Evolutionary conservation across 106 monocot species (phyloP).

Genomic region (Dioscorea alata): DNA sequence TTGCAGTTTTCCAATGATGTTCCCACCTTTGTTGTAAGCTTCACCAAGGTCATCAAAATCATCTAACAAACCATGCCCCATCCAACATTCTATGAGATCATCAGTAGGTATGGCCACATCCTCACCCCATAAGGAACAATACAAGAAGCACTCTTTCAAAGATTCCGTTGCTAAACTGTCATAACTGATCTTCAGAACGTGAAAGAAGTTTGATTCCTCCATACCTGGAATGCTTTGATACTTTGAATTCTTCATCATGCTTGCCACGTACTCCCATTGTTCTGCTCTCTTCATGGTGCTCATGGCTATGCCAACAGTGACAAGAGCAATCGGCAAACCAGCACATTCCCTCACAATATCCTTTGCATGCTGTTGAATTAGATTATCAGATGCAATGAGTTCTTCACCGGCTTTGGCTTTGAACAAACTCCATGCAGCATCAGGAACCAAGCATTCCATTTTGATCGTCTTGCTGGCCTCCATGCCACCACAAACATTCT

Average conservation of each 20-base stretch:
- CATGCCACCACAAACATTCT: constrained; percentile 6
- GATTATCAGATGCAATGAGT: not conserved
- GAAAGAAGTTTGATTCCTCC: not conserved
- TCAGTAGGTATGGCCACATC: not conserved
- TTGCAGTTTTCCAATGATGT: not conserved
- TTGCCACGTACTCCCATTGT: not conserved
- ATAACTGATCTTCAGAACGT: constrained; percentile 18
- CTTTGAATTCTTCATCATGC: not conserved
- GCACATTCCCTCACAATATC: constrained; percentile 13
- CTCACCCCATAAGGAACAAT: constrained; percentile 2
- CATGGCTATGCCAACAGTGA: constrained; percentile 9
- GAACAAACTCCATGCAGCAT: constrained; percentile 9
- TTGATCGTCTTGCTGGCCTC: not conserved
- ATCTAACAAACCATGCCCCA: constrained; percentile 12
- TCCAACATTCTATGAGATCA: constrained; percentile 10
- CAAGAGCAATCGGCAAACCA: constrained; percentile 22
- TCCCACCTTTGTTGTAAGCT: not conserved
- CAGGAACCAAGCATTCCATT: constrained; percentile 2
- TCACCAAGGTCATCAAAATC: not conserved
- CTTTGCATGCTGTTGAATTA: constrained; percentile 2
- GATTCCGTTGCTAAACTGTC: constrained; percentile 9
- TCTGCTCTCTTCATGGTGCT: not conserved
- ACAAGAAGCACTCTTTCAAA: not conserved
- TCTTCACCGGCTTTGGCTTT: constrained; percentile 9
- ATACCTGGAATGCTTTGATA: not conserved